Evolutionary conservation across 2,329 filamentous ascomycete genomes (phyloP), one percentile per base, ranked within the genome.

Genomic region (Fusarium algeriense): DNA sequence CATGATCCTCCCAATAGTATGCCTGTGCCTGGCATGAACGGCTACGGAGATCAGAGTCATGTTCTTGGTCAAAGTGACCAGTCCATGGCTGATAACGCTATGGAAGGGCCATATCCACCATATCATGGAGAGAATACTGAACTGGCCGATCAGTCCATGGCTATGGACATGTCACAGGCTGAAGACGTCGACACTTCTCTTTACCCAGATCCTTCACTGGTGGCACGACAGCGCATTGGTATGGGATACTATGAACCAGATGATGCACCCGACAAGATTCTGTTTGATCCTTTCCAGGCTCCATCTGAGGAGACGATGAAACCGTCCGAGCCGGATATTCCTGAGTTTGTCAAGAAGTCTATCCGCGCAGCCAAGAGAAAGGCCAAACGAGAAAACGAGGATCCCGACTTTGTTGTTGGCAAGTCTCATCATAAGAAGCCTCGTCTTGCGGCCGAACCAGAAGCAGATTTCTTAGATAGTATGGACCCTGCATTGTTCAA

Each of bases 171-270:
- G 34, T 59, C 69, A 65, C 80, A 80, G 35, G 70, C 75, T 17
- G 74, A 78, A 32, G 73, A 76, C 26, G 72, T 70, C 11, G 78
- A 81, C 53, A 70, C 74, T 12, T 80, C 82, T 3, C 73, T 79
- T 5, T 87, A 87, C 69, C 86, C 86, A 0, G 86, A 89, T 62
- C 85, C 85, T 10, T 81, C 84, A n/a, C 74, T 81, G 38, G 77
- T 84, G 40, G 80, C 79, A 43, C 81, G 80, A n/a, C 85, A 86
- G 54, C 82, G 86, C 35, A 86, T 89, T 69, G 88, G 88, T 19
- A 86, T 88, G 82, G 88, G 87, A 13, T 90, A 89, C 77, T 90
- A 89, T 74, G 85, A 89, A 61, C 87, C 88, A 71, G 86, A 88
- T 64, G 86, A 88, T 70, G 84, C 83, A 26, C 83, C 85, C 3